Base-by-base conservation (phyloP, 1,284 basidiomycete genomes). In the Coniophora puteana region DNA sequence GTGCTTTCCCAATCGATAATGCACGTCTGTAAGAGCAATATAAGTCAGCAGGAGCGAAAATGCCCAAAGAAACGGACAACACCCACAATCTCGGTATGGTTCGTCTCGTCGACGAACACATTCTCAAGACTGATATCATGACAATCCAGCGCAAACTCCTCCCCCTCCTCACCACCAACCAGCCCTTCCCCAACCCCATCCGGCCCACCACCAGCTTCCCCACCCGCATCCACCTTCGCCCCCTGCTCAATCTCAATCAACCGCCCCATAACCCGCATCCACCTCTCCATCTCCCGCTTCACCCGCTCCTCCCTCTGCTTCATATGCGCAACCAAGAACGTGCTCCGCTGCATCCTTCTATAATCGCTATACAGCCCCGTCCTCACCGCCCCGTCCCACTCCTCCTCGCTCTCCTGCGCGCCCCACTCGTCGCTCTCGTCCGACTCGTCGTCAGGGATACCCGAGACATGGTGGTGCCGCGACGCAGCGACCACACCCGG, bases 1-100 rank as follows among this genome's bases (percentile, higher is more conserved):
- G 86, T 89, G 8, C 85, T 86, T 57, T 90, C 86, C 87, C 86
- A 89, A 52, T 90, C 87, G 36, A 90, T 89, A 47, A 90, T 75
- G 52, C 84, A 86, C 1, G 83, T 84, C 87, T 89, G 52, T 20
- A 8, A n/a, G 18, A 33, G n/a, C 4, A 8, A 4, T 4, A 11
- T 21, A 28, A 21, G 18, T 24, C 24, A 16, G 11, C 20, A n/a
- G 4, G 22, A 16, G n/a, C 18, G 18, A 24, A 23, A 13, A 25
- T 4, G 16, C 13, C n/a, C 38, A 41, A 36, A 36, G 29, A 37
- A 39, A 41, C 34, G 37, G 30, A 18, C 34, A 23, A 5, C 25
- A 70, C 84, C 52, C 49, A 89, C 86, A 40, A 90, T 83, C 49
- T 72, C 76, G 0, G 80, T 73, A 43, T 70, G 69, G 52, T 89